Evolutionary conservation across 257 asterid genomes (phyloP).

Genomic region (Nicotiana tabacum): DNA sequence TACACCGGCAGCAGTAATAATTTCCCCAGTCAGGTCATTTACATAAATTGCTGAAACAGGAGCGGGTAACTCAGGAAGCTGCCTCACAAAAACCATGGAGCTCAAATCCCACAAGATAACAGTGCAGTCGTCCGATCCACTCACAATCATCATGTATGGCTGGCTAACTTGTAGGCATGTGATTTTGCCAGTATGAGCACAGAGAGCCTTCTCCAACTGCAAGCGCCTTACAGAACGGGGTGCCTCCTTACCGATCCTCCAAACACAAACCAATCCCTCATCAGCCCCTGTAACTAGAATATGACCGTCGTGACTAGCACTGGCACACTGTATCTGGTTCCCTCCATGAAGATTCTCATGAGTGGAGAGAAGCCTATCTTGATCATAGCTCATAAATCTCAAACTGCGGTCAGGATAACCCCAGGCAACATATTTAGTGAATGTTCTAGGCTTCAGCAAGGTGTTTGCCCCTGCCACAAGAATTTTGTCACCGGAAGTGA

Average conservation of each 20-base stretch:
- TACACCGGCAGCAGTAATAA: conserved; percentile 87
- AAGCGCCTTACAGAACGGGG: conserved; percentile 64
- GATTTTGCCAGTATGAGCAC: conserved; percentile 81
- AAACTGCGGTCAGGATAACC: conserved; percentile 95
- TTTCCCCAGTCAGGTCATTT: conserved; percentile 87
- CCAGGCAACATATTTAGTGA: conserved; percentile 77
- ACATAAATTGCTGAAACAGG: conserved; percentile 82
- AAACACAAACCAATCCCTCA: conserved; percentile 74
- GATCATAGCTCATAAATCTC: conserved; percentile 79
- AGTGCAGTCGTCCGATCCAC: conserved; percentile 92
- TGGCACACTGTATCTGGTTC: conserved; percentile 79
- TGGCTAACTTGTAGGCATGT: conserved; percentile 87
- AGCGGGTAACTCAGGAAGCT: conserved; percentile 85
- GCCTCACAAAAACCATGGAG: conserved; percentile 76
- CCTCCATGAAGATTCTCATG: conserved; percentile 99
- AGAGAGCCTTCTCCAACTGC: conserved; percentile 72
- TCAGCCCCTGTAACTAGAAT: conserved; percentile 87
- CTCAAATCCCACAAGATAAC: conserved; percentile 95
- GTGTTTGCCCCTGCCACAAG: conserved; percentile 69
- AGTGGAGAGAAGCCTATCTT: conserved; percentile 86
- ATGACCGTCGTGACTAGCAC: conserved; percentile 94
- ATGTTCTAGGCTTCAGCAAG: conserved; percentile 80
- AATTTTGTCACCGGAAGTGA: conserved; percentile 64
- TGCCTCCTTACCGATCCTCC: conserved; percentile 80
- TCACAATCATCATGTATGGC: conserved; percentile 95